phyloP scores from a whole-genome alignment of 371 early-diverging fungal genomes.

The Globomyces sp. region DNA sequence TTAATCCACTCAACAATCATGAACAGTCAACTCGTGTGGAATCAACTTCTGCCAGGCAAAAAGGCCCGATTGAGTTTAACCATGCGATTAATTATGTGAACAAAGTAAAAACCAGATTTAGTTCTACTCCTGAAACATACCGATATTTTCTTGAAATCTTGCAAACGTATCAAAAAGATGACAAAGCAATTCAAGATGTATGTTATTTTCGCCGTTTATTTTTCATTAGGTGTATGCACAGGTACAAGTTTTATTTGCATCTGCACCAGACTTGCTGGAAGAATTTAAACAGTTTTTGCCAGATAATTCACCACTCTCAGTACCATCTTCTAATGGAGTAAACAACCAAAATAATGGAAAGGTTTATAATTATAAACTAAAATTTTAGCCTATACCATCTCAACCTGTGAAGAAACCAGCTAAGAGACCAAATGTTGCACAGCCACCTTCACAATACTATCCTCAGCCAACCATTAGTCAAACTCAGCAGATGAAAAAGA shows the following conservation, averaged over 20 bases:
- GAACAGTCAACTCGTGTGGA: background rate
- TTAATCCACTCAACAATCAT: background rate
- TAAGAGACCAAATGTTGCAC: background rate
- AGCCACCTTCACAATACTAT: slow-evolving; percentile 3
- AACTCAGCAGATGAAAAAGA: background rate
- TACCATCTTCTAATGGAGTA: background rate
- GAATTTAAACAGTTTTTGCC: slow-evolving; percentile 97
- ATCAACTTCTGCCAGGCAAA: slow-evolving; percentile 13
- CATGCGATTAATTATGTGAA: slow-evolving; percentile 95
- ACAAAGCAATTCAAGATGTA: slow-evolving; percentile 83
- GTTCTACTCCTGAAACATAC: slow-evolving; percentile 85
- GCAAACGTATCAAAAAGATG: slow-evolving; percentile 89
- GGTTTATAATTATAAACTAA: background rate
- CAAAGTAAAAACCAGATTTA: slow-evolving; percentile 91
- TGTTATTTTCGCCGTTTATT: slow-evolving; percentile 26
- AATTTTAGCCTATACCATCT: background rate
- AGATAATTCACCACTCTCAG: slow-evolving; percentile 39
- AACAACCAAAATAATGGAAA: background rate
- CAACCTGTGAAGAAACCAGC: background rate
- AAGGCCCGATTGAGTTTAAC: slow-evolving; percentile 75
- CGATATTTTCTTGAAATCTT: slow-evolving; percentile 94
- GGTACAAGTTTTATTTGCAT: slow-evolving; percentile 79
- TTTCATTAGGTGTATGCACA: slow-evolving; percentile 70
- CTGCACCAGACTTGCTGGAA: slow-evolving; percentile 83
- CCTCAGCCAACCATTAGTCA: slow-evolving; percentile 7